Base-by-base conservation (phyloP, 768 basidiomycete species). In the Psilocybe azurescens region DNA sequence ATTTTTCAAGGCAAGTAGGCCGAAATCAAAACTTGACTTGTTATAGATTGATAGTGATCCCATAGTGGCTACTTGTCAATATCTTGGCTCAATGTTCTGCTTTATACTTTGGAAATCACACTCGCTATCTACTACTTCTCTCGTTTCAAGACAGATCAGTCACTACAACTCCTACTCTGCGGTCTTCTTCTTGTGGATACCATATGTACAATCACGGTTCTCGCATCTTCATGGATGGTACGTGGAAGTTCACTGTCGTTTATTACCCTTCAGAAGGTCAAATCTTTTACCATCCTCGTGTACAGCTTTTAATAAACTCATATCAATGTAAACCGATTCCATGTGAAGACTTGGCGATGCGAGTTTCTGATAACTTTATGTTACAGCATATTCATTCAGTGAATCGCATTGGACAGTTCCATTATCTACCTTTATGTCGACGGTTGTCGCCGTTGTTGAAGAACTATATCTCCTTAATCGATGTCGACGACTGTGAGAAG, bases 41-140 rank as follows among this genome's bases (percentile, higher is more conserved):
- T 20, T 48, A 47, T 30, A 50, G 18, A 30, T 44, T 48, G 30
- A 32, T 20, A 28, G 16, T n/a, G 29, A 48, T 18, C 14, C 41
- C 11, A 16, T 24, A 71, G 70, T 36, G 64, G 64, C 2, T 62
- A 65, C 44, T 58, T 71, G 28, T 66, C 66, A 18, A 61, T 68
- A 58, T 70, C 70, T 38, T 72, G 70, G 70, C 51, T 72, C 28
- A 69, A 69, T 41, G 57, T 65, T 30, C 48, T 72, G n/a, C 59
- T 72, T 24, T 72, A 65, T 36, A 67, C 64, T 51, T 53, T 72
- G 20, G 70, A 72, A 60, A 55, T 72, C 44, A 59, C 62, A 28
- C 65, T 72, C 28, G 70, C 66, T 54, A 20, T 57, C n/a, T 66
- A 70, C 56, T 72, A 72, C 56, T 66, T 70, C 47, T 57, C 61